Conservation (phyloP, 2,329 filamentous ascomycete species). For the Fusarium floridanum region DNA sequence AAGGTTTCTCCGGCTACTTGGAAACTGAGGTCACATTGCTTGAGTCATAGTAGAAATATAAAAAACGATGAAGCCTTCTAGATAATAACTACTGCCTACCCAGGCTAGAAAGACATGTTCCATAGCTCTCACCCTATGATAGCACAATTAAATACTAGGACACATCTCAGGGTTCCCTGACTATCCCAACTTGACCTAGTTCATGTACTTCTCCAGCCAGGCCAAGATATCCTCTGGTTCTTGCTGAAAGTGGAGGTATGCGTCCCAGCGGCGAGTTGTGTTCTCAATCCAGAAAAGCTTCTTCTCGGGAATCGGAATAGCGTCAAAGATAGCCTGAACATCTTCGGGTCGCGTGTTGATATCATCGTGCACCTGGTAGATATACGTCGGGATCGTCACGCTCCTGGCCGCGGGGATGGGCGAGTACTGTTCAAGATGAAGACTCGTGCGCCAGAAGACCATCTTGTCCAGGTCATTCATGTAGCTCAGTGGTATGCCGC, state of each 20-base stretch:
- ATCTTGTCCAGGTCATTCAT: background rate
- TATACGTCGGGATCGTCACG: slow-evolving; percentile 1
- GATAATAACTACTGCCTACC: background rate
- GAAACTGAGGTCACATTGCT: too few relatives aligned
- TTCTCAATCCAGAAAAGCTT: slow-evolving; percentile 9
- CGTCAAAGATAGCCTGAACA: slow-evolving; percentile 3
- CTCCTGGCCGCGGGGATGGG: background rate
- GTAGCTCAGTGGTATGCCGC: background rate
- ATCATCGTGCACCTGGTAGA: slow-evolving; percentile 6
- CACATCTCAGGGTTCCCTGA: background rate
- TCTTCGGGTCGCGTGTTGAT: background rate
- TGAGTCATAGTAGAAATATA: too few relatives aligned
- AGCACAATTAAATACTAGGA: too few relatives aligned
- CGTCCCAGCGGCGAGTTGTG: slow-evolving; percentile 2
- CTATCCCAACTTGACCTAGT: background rate
- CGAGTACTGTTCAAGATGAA: slow-evolving; percentile 3
- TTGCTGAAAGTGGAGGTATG: background rate
- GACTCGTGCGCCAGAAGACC: slow-evolving; percentile 6
- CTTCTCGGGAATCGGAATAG: slow-evolving; percentile 1
- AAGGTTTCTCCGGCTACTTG: too few relatives aligned
- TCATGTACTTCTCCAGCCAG: background rate
- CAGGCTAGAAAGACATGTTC: too few relatives aligned
- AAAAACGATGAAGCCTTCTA: background rate
- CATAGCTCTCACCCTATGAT: too few relatives aligned
- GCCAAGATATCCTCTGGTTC: background rate